These are phyloP conservation scores for Xanthoparmelia taractica DNA, from an alignment of 495 filamentous ascomycete genomes.

Conservation along the genomic window DNA sequence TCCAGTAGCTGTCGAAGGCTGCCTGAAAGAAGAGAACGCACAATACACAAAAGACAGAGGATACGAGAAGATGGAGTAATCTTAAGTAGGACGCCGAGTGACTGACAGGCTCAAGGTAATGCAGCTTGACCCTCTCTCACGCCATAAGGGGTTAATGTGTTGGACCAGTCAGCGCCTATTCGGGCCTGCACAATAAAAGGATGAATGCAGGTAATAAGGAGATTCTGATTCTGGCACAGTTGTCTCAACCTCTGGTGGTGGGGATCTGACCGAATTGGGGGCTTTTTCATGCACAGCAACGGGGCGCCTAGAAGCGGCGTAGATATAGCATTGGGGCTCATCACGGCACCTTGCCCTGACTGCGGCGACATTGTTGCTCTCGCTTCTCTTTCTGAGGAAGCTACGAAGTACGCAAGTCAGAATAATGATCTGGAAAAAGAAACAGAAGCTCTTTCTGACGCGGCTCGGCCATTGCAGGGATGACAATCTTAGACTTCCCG, in stretches of 20 bases:
- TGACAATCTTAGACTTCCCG: background rate
- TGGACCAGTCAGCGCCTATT: conserved; percentile 1
- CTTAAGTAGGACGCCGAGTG: background rate
- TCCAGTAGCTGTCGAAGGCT: background rate
- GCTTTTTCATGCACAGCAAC: background rate
- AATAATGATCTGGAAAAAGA: background rate
- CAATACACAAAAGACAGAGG: background rate
- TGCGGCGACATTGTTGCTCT: background rate
- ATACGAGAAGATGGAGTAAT: background rate
- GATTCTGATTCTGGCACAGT: background rate
- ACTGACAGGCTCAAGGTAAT: background rate
- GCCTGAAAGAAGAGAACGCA: background rate
- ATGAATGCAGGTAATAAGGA: background rate
- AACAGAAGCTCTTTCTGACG: background rate
- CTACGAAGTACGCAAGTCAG: background rate
- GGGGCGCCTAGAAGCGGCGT: background rate
- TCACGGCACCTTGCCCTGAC: background rate
- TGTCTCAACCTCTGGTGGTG: background rate
- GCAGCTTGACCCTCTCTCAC: background rate
- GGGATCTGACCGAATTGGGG: background rate
- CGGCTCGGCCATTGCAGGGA: background rate
- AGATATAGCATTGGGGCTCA: background rate
- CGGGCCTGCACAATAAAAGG: background rate
- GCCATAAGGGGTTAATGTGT: background rate
- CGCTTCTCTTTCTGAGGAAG: background rate